Percentiles rank a stretch among this genome's conserved stretches.
These are phyloP conservation scores for Wickerhamiella sorbophila DNA, from an alignment of 805 yeast genomes.

Conservation along the genomic window DNA sequence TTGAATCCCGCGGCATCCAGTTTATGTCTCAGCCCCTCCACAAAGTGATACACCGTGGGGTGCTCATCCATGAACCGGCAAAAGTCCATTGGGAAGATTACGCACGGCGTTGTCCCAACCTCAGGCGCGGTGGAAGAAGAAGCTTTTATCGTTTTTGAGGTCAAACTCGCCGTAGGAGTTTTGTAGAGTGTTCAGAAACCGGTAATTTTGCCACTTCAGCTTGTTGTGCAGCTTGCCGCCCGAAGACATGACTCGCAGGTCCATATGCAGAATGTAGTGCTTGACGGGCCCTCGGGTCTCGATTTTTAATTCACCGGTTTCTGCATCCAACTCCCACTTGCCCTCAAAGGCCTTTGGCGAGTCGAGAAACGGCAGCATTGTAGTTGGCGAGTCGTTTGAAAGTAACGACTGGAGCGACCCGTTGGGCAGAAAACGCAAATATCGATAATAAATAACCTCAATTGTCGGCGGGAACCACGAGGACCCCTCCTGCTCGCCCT, in stretches of 20 bases:
- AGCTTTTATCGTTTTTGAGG: constrained; percentile 61
- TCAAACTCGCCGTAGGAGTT: constrained; percentile 42
- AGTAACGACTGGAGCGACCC: constrained; percentile 61
- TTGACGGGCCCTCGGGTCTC: constrained; percentile 44
- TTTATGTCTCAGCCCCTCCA: constrained; percentile 17
- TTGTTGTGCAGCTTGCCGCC: constrained; percentile 56
- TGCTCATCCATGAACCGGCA: constrained; percentile 50
- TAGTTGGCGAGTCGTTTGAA: constrained; percentile 55
- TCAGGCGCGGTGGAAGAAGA: constrained; percentile 40
- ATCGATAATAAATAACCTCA: constrained; percentile 78
- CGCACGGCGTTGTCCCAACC: background rate
- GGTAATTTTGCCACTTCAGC: constrained; percentile 55
- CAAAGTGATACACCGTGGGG: constrained; percentile 58
- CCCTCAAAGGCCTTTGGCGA: constrained; percentile 21
- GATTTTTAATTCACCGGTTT: constrained; percentile 36
- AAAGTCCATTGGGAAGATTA: constrained; percentile 15
- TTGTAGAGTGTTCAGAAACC: constrained; percentile 40
- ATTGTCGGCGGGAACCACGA: constrained; percentile 63
- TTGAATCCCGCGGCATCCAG: constrained; percentile 51
- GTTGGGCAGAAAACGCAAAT: constrained; percentile 63
- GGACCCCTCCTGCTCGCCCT: constrained; percentile 49
- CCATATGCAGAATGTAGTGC: constrained; percentile 49
- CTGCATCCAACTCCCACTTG: constrained; percentile 44
- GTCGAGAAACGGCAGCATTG: constrained; percentile 44
- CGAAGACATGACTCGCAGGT: constrained; percentile 41